phyloP scores from a whole-genome alignment of 2,329 filamentous ascomycete species.

The Exophiala xenobiotica region DNA sequence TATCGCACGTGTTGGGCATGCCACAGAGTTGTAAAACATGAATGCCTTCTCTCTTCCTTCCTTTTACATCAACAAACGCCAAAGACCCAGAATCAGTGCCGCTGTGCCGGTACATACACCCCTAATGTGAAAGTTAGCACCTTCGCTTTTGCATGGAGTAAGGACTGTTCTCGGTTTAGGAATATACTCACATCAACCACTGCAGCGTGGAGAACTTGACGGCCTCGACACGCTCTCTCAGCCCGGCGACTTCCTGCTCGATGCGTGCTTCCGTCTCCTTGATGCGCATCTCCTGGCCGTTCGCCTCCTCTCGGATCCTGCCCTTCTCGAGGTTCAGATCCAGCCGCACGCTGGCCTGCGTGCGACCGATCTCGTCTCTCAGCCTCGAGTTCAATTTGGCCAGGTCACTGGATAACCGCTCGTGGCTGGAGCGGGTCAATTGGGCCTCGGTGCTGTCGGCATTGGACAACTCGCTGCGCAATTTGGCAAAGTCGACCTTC shows the following conservation, averaged over 20 bases:
- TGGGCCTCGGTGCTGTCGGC: conserved; percentile 88
- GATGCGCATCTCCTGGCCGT: conserved; percentile 94
- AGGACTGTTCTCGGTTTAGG: no score
- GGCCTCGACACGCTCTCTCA: conserved; percentile 89
- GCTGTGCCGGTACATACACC: conserved; percentile 67
- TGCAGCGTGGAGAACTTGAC: conserved; percentile 98
- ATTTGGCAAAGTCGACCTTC: conserved; percentile 97
- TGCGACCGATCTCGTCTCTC: conserved; percentile 89
- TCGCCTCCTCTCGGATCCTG: conserved; percentile 91
- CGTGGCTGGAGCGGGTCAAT: conserved; percentile 84
- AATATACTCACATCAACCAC: conserved; percentile 87
- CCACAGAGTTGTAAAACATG: no score
- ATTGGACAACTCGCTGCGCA: conserved; percentile 88
- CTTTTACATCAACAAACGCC: conserved; percentile 62
- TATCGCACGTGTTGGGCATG: no score
- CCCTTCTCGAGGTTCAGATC: conserved; percentile 97
- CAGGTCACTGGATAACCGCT: conserved; percentile 89
- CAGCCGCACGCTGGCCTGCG: conserved; percentile 85
- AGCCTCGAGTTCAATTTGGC: conserved; percentile 87
- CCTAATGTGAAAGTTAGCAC: conserved; percentile 42
- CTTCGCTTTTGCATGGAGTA: neutral
- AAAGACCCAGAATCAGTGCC: conserved; percentile 65
- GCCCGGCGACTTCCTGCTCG: conserved; percentile 89
- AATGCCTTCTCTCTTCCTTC: neutral
- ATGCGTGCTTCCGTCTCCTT: conserved; percentile 99